phyloP scores from a whole-genome alignment of 2,329 filamentous ascomycete genomes.

The Colletotrichum somersetense region DNA sequence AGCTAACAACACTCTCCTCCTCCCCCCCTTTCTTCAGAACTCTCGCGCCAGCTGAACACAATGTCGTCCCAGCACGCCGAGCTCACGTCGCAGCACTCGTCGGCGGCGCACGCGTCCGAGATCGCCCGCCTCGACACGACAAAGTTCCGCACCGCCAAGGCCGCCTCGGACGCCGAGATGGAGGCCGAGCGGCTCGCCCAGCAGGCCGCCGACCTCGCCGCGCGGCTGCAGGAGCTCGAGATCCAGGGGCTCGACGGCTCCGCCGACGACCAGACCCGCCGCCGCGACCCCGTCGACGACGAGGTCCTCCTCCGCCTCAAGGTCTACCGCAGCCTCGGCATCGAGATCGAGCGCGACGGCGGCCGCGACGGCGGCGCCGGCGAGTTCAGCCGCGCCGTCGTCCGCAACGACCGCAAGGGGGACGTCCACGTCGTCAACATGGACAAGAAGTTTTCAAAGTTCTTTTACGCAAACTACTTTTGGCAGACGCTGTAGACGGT shows the following conservation, averaged over 20 bases:
- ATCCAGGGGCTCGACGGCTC: constrained; percentile 86
- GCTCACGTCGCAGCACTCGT: constrained; percentile 79
- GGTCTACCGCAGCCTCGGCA: constrained; percentile 90
- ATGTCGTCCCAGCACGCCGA: constrained; percentile 83
- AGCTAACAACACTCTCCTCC: too few species aligned
- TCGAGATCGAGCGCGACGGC: constrained; percentile 86
- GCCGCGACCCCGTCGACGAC: constrained; percentile 67
- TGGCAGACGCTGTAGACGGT: constrained; percentile 81
- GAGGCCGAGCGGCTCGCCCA: constrained; percentile 92
- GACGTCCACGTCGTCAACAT: constrained; percentile 96
- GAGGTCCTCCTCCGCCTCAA: constrained; percentile 82
- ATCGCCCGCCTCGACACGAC: constrained; percentile 91
- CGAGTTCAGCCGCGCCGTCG: constrained; percentile 86
- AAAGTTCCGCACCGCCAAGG: constrained; percentile 95
- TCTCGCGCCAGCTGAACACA: constrained; percentile 81
- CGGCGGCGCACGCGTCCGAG: constrained; percentile 82
- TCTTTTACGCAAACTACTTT: constrained; percentile 96
- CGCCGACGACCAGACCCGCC: constrained; percentile 49
- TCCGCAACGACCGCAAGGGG: constrained; percentile 86
- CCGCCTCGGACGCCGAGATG: constrained; percentile 88
- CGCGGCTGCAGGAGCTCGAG: constrained; percentile 84
- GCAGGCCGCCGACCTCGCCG: constrained; percentile 80
- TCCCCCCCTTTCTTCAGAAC: constrained; percentile 54
- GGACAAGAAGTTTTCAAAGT: constrained; percentile 90
- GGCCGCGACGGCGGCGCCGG: constrained; percentile 71